phyloP scores from a whole-genome alignment of 768 basidiomycete species.

The Auricularia auricula-judae region DNA sequence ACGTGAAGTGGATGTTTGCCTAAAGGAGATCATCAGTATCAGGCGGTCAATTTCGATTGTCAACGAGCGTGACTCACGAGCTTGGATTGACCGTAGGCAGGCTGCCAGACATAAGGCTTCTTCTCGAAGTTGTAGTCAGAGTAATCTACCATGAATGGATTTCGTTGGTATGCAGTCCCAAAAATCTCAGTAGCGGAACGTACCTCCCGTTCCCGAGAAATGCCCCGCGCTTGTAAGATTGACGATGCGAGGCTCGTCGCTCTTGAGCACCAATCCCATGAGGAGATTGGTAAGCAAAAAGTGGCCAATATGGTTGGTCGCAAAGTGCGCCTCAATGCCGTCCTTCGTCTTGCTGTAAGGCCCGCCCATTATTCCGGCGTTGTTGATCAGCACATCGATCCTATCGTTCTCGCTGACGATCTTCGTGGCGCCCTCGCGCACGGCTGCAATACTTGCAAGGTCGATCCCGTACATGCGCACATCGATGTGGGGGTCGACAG shows the following conservation, averaged over 20 bases:
- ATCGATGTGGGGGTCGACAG: neutral
- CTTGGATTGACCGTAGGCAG: neutral
- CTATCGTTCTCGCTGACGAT: neutral
- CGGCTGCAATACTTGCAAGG: neutral
- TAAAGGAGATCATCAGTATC: neutral
- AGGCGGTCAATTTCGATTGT: neutral
- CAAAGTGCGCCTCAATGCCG: neutral
- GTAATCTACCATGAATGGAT: neutral
- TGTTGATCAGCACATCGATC: neutral
- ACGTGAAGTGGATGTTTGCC: neutral
- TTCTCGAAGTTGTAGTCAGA: neutral
- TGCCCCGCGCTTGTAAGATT: neutral
- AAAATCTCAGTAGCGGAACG: neutral
- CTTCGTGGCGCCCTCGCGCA: neutral
- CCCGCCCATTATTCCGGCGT: neutral
- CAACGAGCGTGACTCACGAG: neutral
- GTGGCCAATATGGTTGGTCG: neutral
- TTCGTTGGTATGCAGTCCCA: neutral
- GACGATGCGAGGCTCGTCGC: neutral
- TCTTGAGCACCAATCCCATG: neutral
- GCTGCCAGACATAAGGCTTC: neutral
- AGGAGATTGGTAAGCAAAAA: neutral
- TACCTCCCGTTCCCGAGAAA: neutral
- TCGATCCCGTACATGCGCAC: neutral
- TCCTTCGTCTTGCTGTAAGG: neutral